A percentile compares a stretch with the other conserved stretches of the same genome.
These are phyloP conservation scores for Vitis hybrid DNA, from an alignment of 177 flowering plant genomes.

Conservation along the genomic window DNA sequence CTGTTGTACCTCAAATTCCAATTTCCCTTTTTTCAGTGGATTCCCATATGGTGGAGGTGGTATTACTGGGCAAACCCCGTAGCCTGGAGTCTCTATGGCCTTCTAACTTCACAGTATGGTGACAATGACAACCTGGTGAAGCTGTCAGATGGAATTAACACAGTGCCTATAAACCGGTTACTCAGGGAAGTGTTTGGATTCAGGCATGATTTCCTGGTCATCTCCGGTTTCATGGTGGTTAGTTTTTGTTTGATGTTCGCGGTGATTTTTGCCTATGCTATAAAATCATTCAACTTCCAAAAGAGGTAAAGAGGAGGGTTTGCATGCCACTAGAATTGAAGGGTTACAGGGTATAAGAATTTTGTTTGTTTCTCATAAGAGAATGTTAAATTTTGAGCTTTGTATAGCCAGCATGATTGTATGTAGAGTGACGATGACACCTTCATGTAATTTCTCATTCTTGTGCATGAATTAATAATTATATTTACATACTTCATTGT, in stretches of 20 bases:
- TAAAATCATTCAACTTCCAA: conserved; percentile 85
- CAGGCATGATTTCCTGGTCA: conserved; percentile 66
- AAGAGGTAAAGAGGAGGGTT: conserved; percentile 45
- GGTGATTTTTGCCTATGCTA: conserved; percentile 72
- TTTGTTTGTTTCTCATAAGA: not conserved
- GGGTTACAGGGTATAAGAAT: conserved; percentile 3
- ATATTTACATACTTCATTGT: no score
- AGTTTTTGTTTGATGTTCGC: conserved; percentile 71
- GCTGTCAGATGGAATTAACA: conserved; percentile 57
- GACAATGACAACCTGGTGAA: conserved; percentile 46
- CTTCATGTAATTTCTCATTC: no score
- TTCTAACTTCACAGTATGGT: conserved; percentile 78
- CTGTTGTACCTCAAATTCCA: not conserved
- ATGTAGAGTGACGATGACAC: no score
- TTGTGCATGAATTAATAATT: no score
- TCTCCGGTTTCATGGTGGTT: conserved; percentile 65
- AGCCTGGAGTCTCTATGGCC: conserved; percentile 95
- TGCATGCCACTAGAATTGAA: not conserved
- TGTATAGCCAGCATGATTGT: no score
- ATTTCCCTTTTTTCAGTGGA: conserved; percentile 47
- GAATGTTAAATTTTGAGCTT: no score
- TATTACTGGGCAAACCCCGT: conserved; percentile 95
- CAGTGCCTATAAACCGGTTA: conserved; percentile 34
- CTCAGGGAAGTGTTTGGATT: conserved; percentile 60
- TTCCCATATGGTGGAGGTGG: conserved; percentile 99